Evolutionary conservation across 163 green algal genomes (phyloP), one percentile per base, ranked within the genome.

Genomic region (Coccomyxa subellipsoidea): DNA sequence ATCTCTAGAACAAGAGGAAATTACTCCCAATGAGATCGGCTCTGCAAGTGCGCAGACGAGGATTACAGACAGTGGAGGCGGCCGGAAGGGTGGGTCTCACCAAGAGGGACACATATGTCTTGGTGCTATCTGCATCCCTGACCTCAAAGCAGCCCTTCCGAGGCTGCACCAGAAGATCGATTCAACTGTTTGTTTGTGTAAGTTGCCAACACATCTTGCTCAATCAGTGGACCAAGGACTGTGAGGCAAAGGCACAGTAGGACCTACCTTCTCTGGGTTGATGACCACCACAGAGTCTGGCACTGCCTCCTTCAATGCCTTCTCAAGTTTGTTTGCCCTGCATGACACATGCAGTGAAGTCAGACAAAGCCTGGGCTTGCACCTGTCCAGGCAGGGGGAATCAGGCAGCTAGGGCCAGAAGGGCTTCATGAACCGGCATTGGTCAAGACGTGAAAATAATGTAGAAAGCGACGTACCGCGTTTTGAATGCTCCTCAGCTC

Each of bases 61-160:
- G 32, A 2, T 34, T 36, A 34, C 66, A 36, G 8, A 73, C 8
- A 73, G n/a, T 4, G 21, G 1, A 35, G 66, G 1, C 4, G 7
- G 29, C 10, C 4, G 29, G 32, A 10, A 36, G n/a, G 27, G n/a
- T 35, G 7, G 4, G 29, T 23, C 83, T 69, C 36, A 89, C 86
- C 83, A 86, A 75, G 35, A 90, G 79, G 15, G 83, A 88, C 9
- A 88, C 79, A 38, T 84, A 86, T 35, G 66, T 73, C 66, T 83
- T 75, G 40, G 81, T 85, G 80, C 82, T 82, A 71, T 73, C 82
- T 12, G 75, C 79, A 21, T 78, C 78, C 23, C 83, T 82, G 1
- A 90, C 86, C 59, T 88, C 83, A 69, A 90, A 90, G 79, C 86
- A 90, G 35, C 86, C 86, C 78, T 90, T 90, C 34, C 86, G 81